A percentile compares a stretch with the other conserved stretches of the same genome.
phyloP scores from a whole-genome alignment of 1,284 basidiomycete species.

The Anthracocystis walkeri region DNA sequence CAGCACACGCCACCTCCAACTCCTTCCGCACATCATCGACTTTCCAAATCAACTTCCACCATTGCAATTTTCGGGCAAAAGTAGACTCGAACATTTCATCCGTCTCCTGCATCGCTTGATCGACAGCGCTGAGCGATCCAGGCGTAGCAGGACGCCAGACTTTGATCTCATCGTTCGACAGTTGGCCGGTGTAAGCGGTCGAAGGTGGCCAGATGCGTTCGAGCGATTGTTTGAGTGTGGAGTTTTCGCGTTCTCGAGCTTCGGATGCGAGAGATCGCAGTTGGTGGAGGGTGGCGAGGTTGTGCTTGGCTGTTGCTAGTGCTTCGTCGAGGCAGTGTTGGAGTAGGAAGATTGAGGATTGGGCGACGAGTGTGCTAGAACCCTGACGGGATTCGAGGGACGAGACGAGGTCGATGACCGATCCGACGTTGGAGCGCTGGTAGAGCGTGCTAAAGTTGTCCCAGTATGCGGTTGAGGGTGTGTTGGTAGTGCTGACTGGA shows the following conservation, averaged over 20 bases:
- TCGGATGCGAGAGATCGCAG: slow-evolving; percentile 30
- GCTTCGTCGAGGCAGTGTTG: slow-evolving; percentile 48
- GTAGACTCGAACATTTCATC: slow-evolving; percentile 46
- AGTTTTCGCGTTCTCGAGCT: slow-evolving; percentile 16
- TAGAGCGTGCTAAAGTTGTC: slow-evolving; percentile 40
- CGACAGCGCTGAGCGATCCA: slow-evolving; percentile 32
- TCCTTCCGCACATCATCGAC: slow-evolving; percentile 62
- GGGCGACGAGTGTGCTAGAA: slow-evolving; percentile 17
- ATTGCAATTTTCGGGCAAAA: slow-evolving; percentile 53
- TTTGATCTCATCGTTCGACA: slow-evolving; percentile 29
- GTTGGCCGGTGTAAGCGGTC: slow-evolving; percentile 26
- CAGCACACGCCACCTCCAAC: slow-evolving; percentile 50
- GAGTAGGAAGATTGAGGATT: slow-evolving; percentile 37
- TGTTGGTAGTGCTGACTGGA: background rate
- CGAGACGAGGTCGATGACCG: slow-evolving; percentile 24
- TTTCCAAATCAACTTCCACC: slow-evolving; percentile 65
- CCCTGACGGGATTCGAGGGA: slow-evolving; percentile 15
- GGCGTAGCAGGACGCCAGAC: slow-evolving; percentile 35
- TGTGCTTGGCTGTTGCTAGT: slow-evolving; percentile 24
- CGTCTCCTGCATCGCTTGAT: slow-evolving; percentile 33
- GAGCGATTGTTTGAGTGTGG: slow-evolving; percentile 27
- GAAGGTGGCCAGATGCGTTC: slow-evolving; percentile 46
- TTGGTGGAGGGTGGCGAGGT: slow-evolving; percentile 22
- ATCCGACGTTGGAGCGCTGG: slow-evolving; percentile 43
- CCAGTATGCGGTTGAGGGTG: slow-evolving; percentile 23